These are phyloP conservation scores for Solanum chacoense DNA, from an alignment of 305 asterid species.

Conservation along the genomic window DNA sequence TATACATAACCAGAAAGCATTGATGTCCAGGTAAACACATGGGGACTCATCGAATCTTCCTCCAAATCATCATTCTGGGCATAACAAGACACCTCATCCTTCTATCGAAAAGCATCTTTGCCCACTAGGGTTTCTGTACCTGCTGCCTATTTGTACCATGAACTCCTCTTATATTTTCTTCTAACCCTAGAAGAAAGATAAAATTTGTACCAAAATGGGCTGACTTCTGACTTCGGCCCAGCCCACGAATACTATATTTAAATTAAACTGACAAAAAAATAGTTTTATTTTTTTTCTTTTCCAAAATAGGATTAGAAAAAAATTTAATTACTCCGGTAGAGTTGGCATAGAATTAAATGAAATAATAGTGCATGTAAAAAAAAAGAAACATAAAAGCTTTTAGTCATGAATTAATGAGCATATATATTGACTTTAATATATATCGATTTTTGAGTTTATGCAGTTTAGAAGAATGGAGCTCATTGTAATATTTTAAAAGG, in stretches of 20 bases:
- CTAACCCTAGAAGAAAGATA: neutral
- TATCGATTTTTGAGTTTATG: neutral
- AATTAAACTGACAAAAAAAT: neutral
- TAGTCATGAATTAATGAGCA: neutral
- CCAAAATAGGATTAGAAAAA: neutral
- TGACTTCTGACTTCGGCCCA: neutral
- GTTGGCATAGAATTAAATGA: neutral
- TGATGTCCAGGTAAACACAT: constrained; percentile 85
- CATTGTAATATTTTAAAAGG: neutral
- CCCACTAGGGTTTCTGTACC: constrained; percentile 15
- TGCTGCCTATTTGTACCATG: neutral
- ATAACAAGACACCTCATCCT: constrained; percentile 66
- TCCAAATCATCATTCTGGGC: constrained; percentile 52
- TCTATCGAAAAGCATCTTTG: constrained; percentile 43
- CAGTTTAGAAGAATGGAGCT: neutral
- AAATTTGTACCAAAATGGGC: neutral
- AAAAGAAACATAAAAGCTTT: neutral
- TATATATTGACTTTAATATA: neutral
- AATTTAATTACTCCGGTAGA: neutral
- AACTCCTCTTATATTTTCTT: neutral
- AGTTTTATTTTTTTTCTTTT: no score
- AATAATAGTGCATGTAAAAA: neutral
- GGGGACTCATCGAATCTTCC: constrained; percentile 68
- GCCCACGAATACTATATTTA: neutral
- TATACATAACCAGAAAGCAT: constrained; percentile 81